Evolutionary conservation across 2,329 filamentous ascomycete genomes (phyloP).

Genomic region (Diaporthe humulicola): DNA sequence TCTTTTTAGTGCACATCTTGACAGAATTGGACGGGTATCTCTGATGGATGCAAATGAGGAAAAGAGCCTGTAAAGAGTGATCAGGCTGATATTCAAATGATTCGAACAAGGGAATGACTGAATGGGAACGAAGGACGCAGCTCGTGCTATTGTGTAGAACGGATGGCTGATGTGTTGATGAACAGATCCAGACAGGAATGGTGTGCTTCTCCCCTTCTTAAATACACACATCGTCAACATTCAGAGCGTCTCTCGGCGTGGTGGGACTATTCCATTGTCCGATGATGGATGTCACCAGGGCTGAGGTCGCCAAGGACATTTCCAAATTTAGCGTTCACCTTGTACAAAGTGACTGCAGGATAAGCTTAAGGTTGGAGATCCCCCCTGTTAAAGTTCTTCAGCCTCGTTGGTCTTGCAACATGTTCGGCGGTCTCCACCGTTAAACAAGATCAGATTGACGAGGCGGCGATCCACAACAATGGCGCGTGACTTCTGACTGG

Average conservation of each 20-base stretch:
- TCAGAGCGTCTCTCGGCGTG: background rate
- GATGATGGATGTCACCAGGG: background rate
- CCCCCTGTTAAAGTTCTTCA: slow-evolving; percentile 9
- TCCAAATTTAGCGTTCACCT: background rate
- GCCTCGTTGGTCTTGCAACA: background rate
- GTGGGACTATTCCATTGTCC: background rate
- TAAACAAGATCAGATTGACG: background rate
- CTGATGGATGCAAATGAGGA: background rate
- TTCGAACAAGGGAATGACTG: slow-evolving; percentile 19
- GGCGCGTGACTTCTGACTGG: background rate
- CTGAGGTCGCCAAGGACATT: background rate
- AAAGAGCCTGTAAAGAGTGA: slow-evolving; percentile 10
- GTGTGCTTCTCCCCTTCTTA: background rate
- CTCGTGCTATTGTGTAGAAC: slow-evolving; percentile 3
- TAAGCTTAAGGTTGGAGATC: slow-evolving; percentile 16
- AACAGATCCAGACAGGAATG: background rate
- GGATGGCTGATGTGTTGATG: slow-evolving; percentile 5
- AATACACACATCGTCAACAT: background rate
- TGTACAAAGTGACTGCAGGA: background rate
- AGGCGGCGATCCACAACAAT: background rate
- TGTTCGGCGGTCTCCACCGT: background rate
- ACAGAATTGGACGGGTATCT: background rate
- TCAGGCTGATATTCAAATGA: background rate
- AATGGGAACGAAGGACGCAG: slow-evolving; percentile 8
- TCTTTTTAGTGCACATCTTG: slow-evolving; percentile 19